phyloP scores from a whole-genome alignment of 129 eudicot species.

The Flaveria sonorensis region DNA sequence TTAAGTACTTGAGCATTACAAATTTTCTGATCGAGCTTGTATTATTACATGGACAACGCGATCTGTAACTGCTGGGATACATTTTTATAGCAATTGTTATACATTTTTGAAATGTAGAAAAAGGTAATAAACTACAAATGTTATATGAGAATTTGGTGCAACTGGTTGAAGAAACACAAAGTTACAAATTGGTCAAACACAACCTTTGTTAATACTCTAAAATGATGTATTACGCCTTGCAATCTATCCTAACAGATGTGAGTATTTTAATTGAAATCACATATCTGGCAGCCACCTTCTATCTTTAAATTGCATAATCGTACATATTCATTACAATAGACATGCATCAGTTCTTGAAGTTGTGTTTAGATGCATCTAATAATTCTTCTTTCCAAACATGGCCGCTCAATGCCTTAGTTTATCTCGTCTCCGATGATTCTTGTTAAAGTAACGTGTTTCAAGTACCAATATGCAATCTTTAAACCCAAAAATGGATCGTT shows the following conservation, averaged over 20 bases:
- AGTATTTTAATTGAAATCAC: too few relatives aligned
- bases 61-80: background rate
- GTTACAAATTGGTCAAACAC: too few relatives aligned
- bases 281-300: too few relatives aligned
- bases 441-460: background rate
- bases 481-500: background rate
- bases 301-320: background rate
- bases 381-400: background rate
- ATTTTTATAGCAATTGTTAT: background rate
- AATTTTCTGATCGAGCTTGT: background rate
- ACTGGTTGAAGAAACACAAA: too few relatives aligned
- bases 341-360: slow-evolving; percentile 2
- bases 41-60: background rate
- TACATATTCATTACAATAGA: slow-evolving; percentile 8
- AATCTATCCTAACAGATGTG: too few relatives aligned
- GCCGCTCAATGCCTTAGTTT: background rate
- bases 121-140: too few relatives aligned
- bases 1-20: background rate
- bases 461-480: background rate
- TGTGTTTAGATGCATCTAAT: background rate
- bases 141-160: too few relatives aligned
- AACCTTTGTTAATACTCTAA: too few relatives aligned
- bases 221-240: too few relatives aligned
- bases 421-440: too few relatives aligned
- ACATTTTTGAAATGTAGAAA: background rate